These are phyloP conservation scores for Pichia norvegensis DNA, from an alignment of 1,139 yeast species.

Conservation along the genomic window DNA sequence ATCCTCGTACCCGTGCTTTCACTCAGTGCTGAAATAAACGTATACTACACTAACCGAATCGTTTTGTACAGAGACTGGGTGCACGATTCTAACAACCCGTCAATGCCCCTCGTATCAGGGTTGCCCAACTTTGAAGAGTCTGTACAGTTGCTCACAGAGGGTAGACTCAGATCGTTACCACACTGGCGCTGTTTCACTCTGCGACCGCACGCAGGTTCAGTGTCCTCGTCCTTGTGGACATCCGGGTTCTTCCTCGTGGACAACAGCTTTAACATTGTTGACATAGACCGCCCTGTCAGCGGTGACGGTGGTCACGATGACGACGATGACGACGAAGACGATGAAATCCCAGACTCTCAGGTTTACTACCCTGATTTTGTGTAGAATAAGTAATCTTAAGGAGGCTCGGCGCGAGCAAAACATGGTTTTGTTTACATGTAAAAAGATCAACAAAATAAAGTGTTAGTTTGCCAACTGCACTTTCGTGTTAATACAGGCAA, in stretches of 20 bases:
- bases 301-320: slow-evolving; percentile 2
- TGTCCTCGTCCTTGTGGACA: background rate
- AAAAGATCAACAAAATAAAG: too few relatives aligned
- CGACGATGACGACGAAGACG: background rate
- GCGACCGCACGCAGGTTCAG: background rate
- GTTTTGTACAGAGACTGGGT: slow-evolving; percentile 28
- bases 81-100: background rate
- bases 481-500: background rate
- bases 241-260: slow-evolving; percentile 19
- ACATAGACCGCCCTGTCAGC: slow-evolving; percentile 13
- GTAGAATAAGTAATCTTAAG: background rate
- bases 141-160: slow-evolving; percentile 3
- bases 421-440: too few relatives aligned
- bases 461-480: too few relatives aligned
- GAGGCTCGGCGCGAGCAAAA: too few relatives aligned
- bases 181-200: slow-evolving; percentile 13
- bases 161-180: slow-evolving; percentile 14
- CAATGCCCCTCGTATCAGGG: background rate
- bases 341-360: slow-evolving; percentile 16
- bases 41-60: slow-evolving; percentile 23
- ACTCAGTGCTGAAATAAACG: slow-evolving; percentile 22
- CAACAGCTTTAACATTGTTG: slow-evolving; percentile 17
- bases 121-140: slow-evolving; percentile 8
- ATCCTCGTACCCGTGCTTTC: slow-evolving; percentile 25
- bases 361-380: background rate